phyloP scores from a whole-genome alignment of 768 basidiomycete genomes.

The Neoboletus magnificus region DNA sequence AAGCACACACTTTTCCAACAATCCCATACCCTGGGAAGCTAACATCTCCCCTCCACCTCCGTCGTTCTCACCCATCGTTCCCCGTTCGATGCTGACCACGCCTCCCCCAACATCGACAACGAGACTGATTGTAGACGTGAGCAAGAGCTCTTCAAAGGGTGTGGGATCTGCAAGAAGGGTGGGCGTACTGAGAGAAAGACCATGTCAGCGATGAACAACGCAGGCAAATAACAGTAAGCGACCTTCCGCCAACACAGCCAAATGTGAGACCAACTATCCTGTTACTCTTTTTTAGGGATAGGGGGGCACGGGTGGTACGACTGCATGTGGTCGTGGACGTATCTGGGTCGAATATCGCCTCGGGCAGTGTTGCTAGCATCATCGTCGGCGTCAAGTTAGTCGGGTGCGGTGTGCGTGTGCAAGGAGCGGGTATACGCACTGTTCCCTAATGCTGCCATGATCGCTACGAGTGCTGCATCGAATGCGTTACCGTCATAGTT shows the following conservation, averaged over 20 bases:
- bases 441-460: conserved; percentile 82
- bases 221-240: neutral
- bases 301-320: conserved; percentile 41
- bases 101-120: conserved; percentile 45
- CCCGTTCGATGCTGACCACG: conserved; percentile 24
- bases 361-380: conserved; percentile 60
- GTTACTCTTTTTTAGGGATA: conserved; percentile 38
- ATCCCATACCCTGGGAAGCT: neutral
- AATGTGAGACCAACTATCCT: conserved; percentile 23
- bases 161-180: conserved; percentile 80
- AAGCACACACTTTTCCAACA: conserved; percentile 17
- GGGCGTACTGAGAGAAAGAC: conserved; percentile 27
- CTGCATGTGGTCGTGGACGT: conserved; percentile 62
- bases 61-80: conserved; percentile 18
- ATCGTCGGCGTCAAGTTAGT: neutral
- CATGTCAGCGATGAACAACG: neutral
- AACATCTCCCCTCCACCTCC: conserved; percentile 8
- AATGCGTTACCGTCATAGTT: conserved; percentile 97
- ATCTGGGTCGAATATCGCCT: conserved; percentile 69
- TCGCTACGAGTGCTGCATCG: conserved; percentile 84
- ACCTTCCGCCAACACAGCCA: conserved; percentile 26
- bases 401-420: conserved; percentile 37
- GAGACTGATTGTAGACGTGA: conserved; percentile 68
- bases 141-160: conserved; percentile 85
- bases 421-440: conserved; percentile 49